Evolutionary conservation across 257 asterid genomes (phyloP), one percentile per base, ranked within the genome.

Genomic region (Thymus quinquecostatus): DNA sequence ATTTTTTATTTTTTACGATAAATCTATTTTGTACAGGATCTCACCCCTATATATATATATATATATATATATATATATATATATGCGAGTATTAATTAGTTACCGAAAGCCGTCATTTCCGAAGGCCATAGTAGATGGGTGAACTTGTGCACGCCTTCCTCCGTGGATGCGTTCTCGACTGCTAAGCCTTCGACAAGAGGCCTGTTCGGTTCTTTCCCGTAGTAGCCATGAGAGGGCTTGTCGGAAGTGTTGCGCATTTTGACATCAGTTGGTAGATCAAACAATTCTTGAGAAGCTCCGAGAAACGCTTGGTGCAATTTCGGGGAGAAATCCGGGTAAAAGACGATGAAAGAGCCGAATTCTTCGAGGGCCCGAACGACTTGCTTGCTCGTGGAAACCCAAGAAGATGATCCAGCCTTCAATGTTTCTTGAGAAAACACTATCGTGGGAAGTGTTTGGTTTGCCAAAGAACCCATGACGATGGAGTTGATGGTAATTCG

Each of bases 151-250:
- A 72, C 59, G 7, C 77, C 77, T 40, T 63, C n/a, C 0, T 63
- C 40, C 1, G 65, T 72, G 1, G 71, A 75, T 4, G 90, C 71
- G 40, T 79, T 66, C 55, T 81, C 88, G 45, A 86, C 63, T 7
- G 85, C 88, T 2, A 86, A 27, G 10, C 88, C 78, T 78, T 86
- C 88, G 38, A 74, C 80, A 30, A 85, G 51, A 12, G 90, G 87
- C 2, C 81, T 64, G 3, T 56, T 1, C 1, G 86, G 77, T 58
- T 56, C 57, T 57, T 83, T 83, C 0, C 87, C 87, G 29, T 79
- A 81, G 10, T 85, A 82, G 8, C 87, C 87, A 48, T 85, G 83
- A 0, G 79, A 69, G 0, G 87, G 87, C 8, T 81, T 85, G 69
- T 70, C 60, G 1, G 86, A 83, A 56, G 62, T 44, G 79, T 86